phyloP scores from a whole-genome alignment of 176 grass and related monocot genomes.

The Luzula sylvatica region DNA sequence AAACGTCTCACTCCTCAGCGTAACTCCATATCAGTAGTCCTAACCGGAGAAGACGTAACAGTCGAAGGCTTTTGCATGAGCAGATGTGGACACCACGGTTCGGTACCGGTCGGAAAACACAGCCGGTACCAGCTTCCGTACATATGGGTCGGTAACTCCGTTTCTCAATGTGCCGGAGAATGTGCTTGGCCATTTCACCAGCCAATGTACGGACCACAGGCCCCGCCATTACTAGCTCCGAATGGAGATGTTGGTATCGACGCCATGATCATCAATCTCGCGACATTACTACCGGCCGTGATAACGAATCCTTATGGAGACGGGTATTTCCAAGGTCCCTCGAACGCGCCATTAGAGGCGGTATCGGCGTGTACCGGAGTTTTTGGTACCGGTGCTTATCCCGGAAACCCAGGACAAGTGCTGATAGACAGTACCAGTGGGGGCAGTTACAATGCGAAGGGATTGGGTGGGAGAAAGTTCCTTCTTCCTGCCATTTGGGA shows the following conservation, averaged over 20 bases:
- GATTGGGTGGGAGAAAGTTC: conserved; percentile 29
- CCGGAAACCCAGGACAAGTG: conserved; percentile 44
- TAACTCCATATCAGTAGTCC: conserved; percentile 30
- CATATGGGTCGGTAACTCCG: conserved; percentile 50
- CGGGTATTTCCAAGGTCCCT: conserved; percentile 52
- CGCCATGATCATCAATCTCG: conserved; percentile 56
- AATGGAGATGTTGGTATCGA: conserved; percentile 65
- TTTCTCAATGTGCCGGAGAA: conserved; percentile 45
- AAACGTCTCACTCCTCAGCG: conserved; percentile 46
- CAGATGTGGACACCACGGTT: conserved; percentile 60
- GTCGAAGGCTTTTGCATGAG: conserved; percentile 67
- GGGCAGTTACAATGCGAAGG: conserved; percentile 49
- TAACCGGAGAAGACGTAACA: conserved; percentile 38
- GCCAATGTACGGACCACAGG: conserved; percentile 43
- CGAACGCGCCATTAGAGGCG: conserved; percentile 53
- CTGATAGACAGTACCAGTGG: conserved; percentile 36
- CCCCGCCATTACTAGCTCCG: conserved; percentile 42
- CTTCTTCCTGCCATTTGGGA: conserved; percentile 77
- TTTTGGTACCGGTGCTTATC: conserved; percentile 49
- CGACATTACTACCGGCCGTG: conserved; percentile 36
- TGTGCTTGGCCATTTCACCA: conserved; percentile 73
- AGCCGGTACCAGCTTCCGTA: conserved; percentile 39
- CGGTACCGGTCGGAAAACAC: conserved; percentile 10
- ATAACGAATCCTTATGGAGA: conserved; percentile 61
- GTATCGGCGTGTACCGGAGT: conserved; percentile 51